A percentile compares a stretch with the other conserved stretches of the same genome.
Conservation (phyloP, 2,329 filamentous ascomycete genomes). For the Anisogramma anomala region DNA sequence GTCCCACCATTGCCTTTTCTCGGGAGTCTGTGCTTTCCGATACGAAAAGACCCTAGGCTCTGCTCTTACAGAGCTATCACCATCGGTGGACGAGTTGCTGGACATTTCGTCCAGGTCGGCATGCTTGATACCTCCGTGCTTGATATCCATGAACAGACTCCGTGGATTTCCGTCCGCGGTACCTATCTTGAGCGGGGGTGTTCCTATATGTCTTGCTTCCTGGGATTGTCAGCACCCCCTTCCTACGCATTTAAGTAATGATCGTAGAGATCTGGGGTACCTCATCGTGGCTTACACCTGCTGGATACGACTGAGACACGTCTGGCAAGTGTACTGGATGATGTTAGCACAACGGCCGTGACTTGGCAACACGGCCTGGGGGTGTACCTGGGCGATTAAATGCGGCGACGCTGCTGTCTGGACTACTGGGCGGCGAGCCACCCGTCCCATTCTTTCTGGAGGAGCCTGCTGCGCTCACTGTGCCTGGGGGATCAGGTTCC, state of each 20-base stretch:
- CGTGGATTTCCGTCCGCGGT: not conserved
- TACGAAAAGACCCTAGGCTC: not conserved
- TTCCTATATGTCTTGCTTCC: conserved; percentile 2
- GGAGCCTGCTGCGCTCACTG: not conserved
- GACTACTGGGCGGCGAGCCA: not conserved
- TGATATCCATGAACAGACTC: conserved; percentile 6
- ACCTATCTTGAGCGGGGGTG: conserved; percentile 1
- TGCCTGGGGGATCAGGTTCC: not conserved
- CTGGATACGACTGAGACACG: conserved; percentile 6
- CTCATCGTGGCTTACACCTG: conserved; percentile 6
- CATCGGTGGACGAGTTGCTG: not conserved
- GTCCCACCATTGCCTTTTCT: conserved; percentile 24
- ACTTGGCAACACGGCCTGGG: too few species aligned
- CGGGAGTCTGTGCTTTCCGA: not conserved
- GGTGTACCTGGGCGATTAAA: conserved; percentile 3
- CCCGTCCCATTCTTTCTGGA: not conserved
- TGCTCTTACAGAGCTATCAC: not conserved
- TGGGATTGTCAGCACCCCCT: not conserved
- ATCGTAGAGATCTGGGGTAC: not conserved
- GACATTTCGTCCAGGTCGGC: not conserved
- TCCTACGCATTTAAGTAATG: not conserved
- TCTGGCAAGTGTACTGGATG: not conserved
- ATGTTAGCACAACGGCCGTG: not conserved
- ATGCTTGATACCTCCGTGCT: not conserved
- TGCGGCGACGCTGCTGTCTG: not conserved